phyloP scores from a whole-genome alignment of 2,329 filamentous ascomycete species.

The Stachybotrys chlorohalonatus region DNA sequence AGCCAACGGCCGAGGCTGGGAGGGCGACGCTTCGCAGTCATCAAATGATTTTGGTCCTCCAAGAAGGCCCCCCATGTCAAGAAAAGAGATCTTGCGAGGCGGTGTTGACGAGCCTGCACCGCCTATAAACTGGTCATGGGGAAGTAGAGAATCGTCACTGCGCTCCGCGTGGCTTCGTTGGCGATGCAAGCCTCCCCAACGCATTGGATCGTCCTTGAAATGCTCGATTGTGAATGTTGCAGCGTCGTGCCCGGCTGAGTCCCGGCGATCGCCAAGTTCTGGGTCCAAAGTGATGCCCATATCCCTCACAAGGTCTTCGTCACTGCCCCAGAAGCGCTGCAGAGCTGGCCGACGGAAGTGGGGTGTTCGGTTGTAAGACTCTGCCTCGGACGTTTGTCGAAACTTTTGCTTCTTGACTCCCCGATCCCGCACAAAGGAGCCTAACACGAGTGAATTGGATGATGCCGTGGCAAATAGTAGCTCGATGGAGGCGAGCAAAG shows the following conservation, averaged over 20 bases:
- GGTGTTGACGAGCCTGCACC: conserved; percentile 8
- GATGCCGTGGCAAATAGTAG: conserved; percentile 81
- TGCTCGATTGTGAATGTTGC: conserved; percentile 21
- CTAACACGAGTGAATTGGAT: conserved; percentile 81
- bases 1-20: conserved; percentile 23
- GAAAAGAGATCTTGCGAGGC: conserved; percentile 58
- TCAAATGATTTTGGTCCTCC: conserved; percentile 28
- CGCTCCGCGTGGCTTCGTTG: conserved; percentile 26
- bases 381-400: conserved; percentile 52
- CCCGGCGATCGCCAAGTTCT: conserved; percentile 33
- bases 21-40: background rate
- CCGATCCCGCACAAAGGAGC: conserved; percentile 84
- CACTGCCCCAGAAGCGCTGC: conserved; percentile 71
- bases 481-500: conserved; percentile 81
- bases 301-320: conserved; percentile 79
- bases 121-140: conserved; percentile 21
- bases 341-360: conserved; percentile 37
- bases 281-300: conserved; percentile 61
- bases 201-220: conserved; percentile 26
- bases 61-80: conserved; percentile 73
- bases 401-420: conserved; percentile 87
- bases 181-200: conserved; percentile 39
- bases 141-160: conserved; percentile 36
- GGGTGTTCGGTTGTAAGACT: conserved; percentile 47
- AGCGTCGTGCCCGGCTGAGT: conserved; percentile 14